Evolutionary conservation across 495 filamentous ascomycete genomes (phyloP), one percentile per base, ranked within the genome.

Genomic region (Cercophora sp.): DNA sequence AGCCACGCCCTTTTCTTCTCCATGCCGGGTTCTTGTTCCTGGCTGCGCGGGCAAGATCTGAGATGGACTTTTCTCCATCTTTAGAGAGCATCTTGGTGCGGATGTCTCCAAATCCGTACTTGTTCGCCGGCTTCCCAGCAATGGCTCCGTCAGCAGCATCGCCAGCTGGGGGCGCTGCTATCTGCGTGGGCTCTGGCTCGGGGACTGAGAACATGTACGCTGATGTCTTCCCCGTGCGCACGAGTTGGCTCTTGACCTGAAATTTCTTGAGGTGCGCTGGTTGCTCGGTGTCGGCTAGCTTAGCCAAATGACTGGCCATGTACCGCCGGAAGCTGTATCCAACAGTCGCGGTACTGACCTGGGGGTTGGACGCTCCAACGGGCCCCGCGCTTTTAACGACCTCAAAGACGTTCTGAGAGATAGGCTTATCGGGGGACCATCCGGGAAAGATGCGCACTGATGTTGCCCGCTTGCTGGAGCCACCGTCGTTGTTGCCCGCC

Each of bases 361-460:
- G 66, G 5, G 63, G 66, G 47, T 75, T 78, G 13, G 71, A 70
- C 3, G 70, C 69, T 4, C 75, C 75, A 16, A 57, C 52, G 5
- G 61, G 47, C 8, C 71, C 70, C 16, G 72, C 67, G 29, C 67
- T 65, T 27, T 67, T 63, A 34, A 75, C 67, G 27, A 73, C 71
- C 43, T 77, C 72, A 24, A 74, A 71, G 20, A 71, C 59, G 5
- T 63, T 70, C 34, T 72, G 70, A 2, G 65, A 60, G 22, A 78
- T 58, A 0, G 72, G 73, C 32, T 74, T 71, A 46, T 78, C 67
- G 2, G 71, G 68, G 31, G 57, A 63, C 75, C 75, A 78, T 46
- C 60, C 55, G 15, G 59, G 57, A 18, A 58, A 63, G 16, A 63
- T 66, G n/a, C 64, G 60, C 31, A 54, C 60, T 19, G 51, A n/a